Conservation (phyloP, 2,329 filamentous ascomycete species). For the Trichothecium roseum region DNA sequence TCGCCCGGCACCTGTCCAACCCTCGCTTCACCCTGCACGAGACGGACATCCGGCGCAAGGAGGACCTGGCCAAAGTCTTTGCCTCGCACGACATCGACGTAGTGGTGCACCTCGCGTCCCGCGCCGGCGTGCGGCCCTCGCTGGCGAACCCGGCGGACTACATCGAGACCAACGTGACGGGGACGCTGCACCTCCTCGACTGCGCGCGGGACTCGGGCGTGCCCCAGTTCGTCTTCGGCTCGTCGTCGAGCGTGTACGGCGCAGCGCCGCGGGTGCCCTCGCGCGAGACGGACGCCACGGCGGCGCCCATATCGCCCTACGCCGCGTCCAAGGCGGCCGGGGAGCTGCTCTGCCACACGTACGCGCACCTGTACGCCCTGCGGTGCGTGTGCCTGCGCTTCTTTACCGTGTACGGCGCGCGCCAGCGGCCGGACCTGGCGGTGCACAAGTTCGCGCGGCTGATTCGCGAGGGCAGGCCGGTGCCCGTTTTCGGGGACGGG, state of each 20-base stretch:
- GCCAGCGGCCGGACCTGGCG: slow-evolving; percentile 14
- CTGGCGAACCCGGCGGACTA: slow-evolving; percentile 9
- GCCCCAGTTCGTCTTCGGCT: slow-evolving; percentile 12
- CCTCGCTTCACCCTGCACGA: slow-evolving; percentile 11
- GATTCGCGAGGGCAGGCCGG: slow-evolving; percentile 11
- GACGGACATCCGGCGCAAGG: slow-evolving; percentile 7
- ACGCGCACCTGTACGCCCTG: slow-evolving; percentile 17
- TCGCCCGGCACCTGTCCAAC: slow-evolving; percentile 9
- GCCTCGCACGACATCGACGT: slow-evolving; percentile 7
- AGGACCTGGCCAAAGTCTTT: slow-evolving; percentile 8
- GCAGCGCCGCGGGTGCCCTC: slow-evolving; percentile 11
- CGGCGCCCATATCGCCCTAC: slow-evolving; percentile 17
- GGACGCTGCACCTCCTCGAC: slow-evolving; percentile 13
- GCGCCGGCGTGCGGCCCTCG: slow-evolving; percentile 12
- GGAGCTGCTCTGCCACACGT: slow-evolving; percentile 23
- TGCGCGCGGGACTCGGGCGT: slow-evolving; percentile 12
- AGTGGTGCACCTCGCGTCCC: slow-evolving; percentile 12
- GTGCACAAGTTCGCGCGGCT: slow-evolving; percentile 13
- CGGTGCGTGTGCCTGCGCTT: slow-evolving; percentile 14
- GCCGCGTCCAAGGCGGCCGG: slow-evolving; percentile 21
- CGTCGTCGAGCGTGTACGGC: slow-evolving; percentile 14
- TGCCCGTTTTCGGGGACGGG: slow-evolving; percentile 14
- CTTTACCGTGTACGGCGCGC: slow-evolving; percentile 14
- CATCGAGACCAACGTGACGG: slow-evolving; percentile 12
- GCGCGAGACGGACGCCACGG: slow-evolving; percentile 8